Evolutionary conservation across 441 rosid genomes (phyloP).

Genomic region (Pelargonium australe): DNA sequence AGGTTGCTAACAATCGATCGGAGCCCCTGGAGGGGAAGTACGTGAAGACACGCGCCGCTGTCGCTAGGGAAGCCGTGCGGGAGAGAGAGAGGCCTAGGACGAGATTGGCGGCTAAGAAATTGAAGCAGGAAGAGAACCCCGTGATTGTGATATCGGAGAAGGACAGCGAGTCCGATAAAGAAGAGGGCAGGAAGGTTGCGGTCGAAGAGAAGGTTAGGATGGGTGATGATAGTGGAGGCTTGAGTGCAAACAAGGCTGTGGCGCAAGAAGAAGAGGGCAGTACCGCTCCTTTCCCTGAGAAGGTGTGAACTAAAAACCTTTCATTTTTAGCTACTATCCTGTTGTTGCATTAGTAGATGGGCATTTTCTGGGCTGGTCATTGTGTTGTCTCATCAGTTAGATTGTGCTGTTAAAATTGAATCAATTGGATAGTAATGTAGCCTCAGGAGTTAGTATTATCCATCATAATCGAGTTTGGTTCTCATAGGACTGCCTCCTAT

Average conservation of each 20-base stretch:
- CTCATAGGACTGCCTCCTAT: no score
- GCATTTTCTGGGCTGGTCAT: background rate
- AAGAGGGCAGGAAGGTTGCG: slow-evolving; percentile 20
- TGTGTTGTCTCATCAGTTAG: background rate
- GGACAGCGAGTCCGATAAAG: background rate
- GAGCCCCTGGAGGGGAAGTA: slow-evolving; percentile 20
- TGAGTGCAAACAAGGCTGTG: slow-evolving; percentile 72
- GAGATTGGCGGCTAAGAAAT: slow-evolving; percentile 47
- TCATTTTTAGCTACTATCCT: background rate
- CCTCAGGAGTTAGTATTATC: no score
- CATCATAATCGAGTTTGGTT: no score
- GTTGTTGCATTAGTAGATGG: no score
- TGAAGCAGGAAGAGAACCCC: slow-evolving; percentile 31
- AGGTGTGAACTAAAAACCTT: slow-evolving; percentile 29
- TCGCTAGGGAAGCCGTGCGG: slow-evolving; percentile 30
- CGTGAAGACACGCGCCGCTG: slow-evolving; percentile 42
- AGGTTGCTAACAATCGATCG: slow-evolving; percentile 30
- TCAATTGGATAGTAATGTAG: no score
- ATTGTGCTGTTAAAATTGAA: background rate
- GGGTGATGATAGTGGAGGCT: slow-evolving; percentile 83
- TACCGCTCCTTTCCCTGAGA: slow-evolving; percentile 89
- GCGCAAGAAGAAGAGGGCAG: slow-evolving; percentile 53
- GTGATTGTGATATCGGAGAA: slow-evolving; percentile 24
- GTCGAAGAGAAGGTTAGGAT: slow-evolving; percentile 34
- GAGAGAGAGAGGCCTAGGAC: slow-evolving; percentile 49